Evolutionary conservation across 179 eudicot species (phyloP), one percentile per base, ranked within the genome.

Genomic region (Silene coronaria): DNA sequence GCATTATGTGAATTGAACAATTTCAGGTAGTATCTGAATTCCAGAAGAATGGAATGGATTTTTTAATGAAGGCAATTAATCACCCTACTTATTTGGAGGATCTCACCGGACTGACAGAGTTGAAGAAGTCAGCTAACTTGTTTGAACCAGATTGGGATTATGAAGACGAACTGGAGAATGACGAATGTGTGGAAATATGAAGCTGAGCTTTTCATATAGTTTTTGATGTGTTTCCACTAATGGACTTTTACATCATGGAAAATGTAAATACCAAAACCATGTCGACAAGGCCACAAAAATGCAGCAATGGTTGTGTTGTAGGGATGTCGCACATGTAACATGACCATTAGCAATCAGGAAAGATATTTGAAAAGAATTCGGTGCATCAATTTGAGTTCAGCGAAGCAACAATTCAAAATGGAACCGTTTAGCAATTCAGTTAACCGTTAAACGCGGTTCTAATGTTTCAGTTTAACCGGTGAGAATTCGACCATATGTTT

Each of bases 51-150:
- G 96, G 91, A 72, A 75, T 90, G 87, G 96, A 91, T 16, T 95
- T 92, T 61, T 63, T 95, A 42, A 87, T 95, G 79, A 76, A 88
- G 83, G 99, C 97, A 48, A 91, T 95, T 45, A 95, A 95, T 79
- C 91, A 92, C 75, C 99, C 99, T n/a, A 92, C 97, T 21, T 92
- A 95, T 66, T 72, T 95, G 85, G 99, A 95, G 81, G 97, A 95
- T 78, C 80, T 95, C 28, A 92, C 99, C 5, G 99, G 99, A 70
- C 79, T 95, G 67, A 95, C 99, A 0, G 99, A 95, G 78, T 75
- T 95, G 82, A 86, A 83, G 88, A 88, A 86, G 55, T 86, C 95
- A 1, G 93, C 93, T 4, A 85, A 78, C 79, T 79, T 86, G 60
- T 89, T 84, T 46, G 74, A 81, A 4, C 42, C 93, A 76, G 97